Conservation (phyloP, 1,284 basidiomycete species). For the Irpex sp. region DNA sequence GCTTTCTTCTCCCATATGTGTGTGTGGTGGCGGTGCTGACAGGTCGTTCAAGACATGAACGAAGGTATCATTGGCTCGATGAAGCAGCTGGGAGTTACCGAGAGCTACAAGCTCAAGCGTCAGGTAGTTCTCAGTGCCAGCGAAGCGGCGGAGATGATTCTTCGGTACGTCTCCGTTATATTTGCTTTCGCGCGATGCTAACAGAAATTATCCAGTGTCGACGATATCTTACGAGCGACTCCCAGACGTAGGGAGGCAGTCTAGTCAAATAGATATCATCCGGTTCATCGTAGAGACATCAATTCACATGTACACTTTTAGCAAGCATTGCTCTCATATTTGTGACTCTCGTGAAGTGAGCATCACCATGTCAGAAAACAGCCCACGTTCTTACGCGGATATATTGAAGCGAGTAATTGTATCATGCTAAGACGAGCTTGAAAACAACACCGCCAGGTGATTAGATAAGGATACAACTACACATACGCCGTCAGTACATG, state of each 20-base stretch:
- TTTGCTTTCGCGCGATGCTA: background rate
- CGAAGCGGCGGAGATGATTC: conserved; percentile 98
- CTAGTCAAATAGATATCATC: conserved; percentile 23
- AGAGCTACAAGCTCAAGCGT: conserved; percentile 96
- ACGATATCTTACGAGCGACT: conserved; percentile 62
- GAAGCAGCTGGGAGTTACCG: conserved; percentile 84
- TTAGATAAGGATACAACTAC: too few species aligned
- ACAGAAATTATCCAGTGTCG: conserved; percentile 36
- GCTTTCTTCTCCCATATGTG: conserved; percentile 11
- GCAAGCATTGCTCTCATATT: background rate
- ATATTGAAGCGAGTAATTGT: too few species aligned
- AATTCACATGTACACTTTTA: background rate
- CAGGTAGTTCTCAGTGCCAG: conserved; percentile 93
- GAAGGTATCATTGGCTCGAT: conserved; percentile 83
- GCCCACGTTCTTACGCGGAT: too few species aligned
- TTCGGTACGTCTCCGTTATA: conserved; percentile 57
- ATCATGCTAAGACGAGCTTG: too few species aligned
- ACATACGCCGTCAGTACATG: too few species aligned
- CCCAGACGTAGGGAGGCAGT: conserved; percentile 63
- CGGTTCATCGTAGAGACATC: background rate
- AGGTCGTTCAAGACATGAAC: conserved; percentile 68
- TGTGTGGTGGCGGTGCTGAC: background rate
- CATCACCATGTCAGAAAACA: background rate
- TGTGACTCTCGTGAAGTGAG: background rate
- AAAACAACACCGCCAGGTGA: too few species aligned